Base-by-base conservation (phyloP, 208 protist genomes). In the Leishmania arabica region DNA sequence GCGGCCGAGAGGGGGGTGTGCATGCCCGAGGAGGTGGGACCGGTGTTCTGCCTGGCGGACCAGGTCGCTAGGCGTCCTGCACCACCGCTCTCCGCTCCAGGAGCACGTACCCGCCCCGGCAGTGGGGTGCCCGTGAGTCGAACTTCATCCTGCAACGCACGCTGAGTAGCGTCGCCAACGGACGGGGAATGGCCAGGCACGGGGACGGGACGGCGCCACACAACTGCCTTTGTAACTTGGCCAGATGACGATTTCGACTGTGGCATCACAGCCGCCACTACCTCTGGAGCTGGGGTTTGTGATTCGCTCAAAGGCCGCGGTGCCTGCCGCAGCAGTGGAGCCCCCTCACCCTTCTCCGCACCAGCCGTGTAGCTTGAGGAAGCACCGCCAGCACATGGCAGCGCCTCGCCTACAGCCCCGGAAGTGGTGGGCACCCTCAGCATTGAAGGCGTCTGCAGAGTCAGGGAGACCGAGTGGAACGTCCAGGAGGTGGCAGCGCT, bases 401-500 rank as follows among this genome's bases (percentile, higher is more conserved):
- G 51, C 17, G 19, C 6, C 72, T 45, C 51, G 6, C 72, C 42
- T 79, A 40, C 60, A 51, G 60, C 31, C 54, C 19, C 72, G 17
- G 51, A 19, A 8, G 37, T 45, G 4, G 19, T n/a, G 45, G 62
- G 27, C 13, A 2, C 31, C n/a, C 27, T 65, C 17, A 65, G 49
- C 4, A 65, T 51, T 11, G 78, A 76, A 19, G 77, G 62, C 6
- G 58, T 54, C 27, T 58, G 70, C 21, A 19, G 73, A 2, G 42
- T 66, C 53, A 53, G 68, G 24, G 49, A 62, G 21, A 79, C 60
- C n/a, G 87, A 90, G 40, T 84, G 84, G 40, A 90, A 90, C 45
- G 87, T 88, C 87, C 87, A 90, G 24, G 84, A 88, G 31, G 87
- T 85, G 66, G 42, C 76, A 5, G 81, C 71, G 73, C 82, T 86